Evolutionary conservation across 1,284 basidiomycete genomes (phyloP).

Genomic region (Leucoagaricus sp.): DNA sequence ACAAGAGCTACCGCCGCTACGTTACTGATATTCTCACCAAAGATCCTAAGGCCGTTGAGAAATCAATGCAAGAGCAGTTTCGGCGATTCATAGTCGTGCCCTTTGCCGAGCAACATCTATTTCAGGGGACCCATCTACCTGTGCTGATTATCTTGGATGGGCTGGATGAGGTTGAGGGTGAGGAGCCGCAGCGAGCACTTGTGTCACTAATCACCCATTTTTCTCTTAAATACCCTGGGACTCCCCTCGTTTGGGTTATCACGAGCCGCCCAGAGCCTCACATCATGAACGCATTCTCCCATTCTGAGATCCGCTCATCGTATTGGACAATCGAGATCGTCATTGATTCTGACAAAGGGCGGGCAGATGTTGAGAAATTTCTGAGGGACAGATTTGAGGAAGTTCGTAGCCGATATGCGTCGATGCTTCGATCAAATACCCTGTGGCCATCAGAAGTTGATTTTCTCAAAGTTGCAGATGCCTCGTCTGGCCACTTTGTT

Average conservation of each 20-base stretch:
- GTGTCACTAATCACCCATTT: not conserved
- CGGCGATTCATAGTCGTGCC: slow-evolving; percentile 1
- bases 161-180: slow-evolving; percentile 2
- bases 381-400: not conserved
- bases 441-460: slow-evolving; percentile 1
- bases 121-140: not conserved
- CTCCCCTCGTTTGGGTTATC: slow-evolving; percentile 1
- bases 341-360: not conserved
- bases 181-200: not conserved
- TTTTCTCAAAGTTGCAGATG: not conserved
- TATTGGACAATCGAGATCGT: not conserved
- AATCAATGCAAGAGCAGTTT: slow-evolving; percentile 2
- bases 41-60: not conserved
- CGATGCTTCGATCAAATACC: too few relatives aligned
- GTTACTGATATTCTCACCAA: not conserved
- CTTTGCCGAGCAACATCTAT: not conserved
- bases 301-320: not conserved
- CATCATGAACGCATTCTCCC: not conserved
- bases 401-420: not conserved
- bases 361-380: not conserved
- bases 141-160: slow-evolving; percentile 1
- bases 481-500: not conserved
- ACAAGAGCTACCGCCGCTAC: not conserved
- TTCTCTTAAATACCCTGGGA: not conserved
- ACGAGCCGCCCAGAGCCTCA: slow-evolving; percentile 4